Evolutionary conservation across 208 protist species (phyloP).

Genomic region (Trichomonas gallinae): DNA sequence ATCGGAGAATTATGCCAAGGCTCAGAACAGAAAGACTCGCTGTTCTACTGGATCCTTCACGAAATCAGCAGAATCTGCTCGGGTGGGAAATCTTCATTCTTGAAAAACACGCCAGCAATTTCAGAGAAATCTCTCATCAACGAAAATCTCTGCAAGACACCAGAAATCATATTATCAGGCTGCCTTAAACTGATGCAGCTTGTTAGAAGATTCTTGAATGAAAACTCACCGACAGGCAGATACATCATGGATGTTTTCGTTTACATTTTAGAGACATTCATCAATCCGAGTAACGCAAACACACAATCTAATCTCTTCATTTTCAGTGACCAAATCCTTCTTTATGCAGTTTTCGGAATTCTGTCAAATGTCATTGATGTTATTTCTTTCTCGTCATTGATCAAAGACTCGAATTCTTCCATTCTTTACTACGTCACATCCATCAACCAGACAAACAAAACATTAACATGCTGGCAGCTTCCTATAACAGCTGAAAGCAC

Average conservation of each 20-base stretch:
- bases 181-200: neutral
- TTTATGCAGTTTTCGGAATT: neutral
- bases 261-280: neutral
- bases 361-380: neutral
- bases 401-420: neutral
- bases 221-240: neutral
- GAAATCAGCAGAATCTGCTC: neutral
- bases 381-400: neutral
- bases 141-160: neutral
- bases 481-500: neutral
- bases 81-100: neutral
- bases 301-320: neutral
- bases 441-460: neutral
- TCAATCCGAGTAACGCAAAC: too few species aligned
- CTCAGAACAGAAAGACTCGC: neutral
- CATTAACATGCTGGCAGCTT: neutral
- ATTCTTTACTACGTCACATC: neutral
- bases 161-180: neutral
- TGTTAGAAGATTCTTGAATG: neutral
- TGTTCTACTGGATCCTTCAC: neutral
- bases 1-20: neutral
- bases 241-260: neutral
- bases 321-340: neutral
- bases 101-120: neutral
- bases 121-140: neutral